Evolutionary conservation across 192 early-diverging fungal species (phyloP).

Genomic region (Backusella tuberculispora): DNA sequence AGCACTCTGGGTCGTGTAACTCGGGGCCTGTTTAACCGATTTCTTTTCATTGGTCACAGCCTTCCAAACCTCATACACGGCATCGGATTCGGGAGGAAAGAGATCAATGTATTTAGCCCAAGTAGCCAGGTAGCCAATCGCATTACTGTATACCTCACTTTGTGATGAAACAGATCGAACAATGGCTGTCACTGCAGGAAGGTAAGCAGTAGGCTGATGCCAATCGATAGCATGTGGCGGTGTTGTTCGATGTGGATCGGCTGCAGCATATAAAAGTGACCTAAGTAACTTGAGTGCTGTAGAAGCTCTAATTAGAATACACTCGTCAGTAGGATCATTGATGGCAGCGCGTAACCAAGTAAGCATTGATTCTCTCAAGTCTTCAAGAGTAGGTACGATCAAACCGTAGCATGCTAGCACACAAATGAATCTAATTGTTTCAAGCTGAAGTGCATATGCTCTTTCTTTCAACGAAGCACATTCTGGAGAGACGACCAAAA

Average conservation of each 20-base stretch:
- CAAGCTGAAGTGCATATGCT: conserved; percentile 42
- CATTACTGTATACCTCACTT: conserved; percentile 1
- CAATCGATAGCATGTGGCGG: conserved; percentile 54
- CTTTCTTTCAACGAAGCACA: conserved; percentile 3
- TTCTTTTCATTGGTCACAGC: neutral
- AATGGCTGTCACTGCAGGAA: conserved; percentile 31
- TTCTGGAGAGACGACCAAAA: conserved; percentile 46
- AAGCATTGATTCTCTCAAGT: conserved; percentile 39
- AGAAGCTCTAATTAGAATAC: conserved; percentile 20
- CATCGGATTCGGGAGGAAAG: conserved; percentile 12
- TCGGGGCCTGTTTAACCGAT: neutral
- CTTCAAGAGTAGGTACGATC: conserved; percentile 50
- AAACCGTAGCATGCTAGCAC: conserved; percentile 54
- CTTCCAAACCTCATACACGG: neutral
- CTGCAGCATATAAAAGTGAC: conserved; percentile 44
- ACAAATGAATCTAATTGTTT: conserved; percentile 49
- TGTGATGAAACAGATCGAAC: conserved; percentile 13
- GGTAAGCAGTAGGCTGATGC: conserved; percentile 47
- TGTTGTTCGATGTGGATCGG: conserved; percentile 49
- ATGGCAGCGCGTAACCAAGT: conserved; percentile 35
- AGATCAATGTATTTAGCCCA: conserved; percentile 23
- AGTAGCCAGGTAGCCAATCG: conserved; percentile 23
- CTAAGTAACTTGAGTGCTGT: conserved; percentile 37
- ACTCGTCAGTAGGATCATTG: neutral
- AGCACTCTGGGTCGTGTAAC: conserved; percentile 8